Evolutionary conservation across 148 eudicot species (phyloP).

Genomic region (Spergularia marina): DNA sequence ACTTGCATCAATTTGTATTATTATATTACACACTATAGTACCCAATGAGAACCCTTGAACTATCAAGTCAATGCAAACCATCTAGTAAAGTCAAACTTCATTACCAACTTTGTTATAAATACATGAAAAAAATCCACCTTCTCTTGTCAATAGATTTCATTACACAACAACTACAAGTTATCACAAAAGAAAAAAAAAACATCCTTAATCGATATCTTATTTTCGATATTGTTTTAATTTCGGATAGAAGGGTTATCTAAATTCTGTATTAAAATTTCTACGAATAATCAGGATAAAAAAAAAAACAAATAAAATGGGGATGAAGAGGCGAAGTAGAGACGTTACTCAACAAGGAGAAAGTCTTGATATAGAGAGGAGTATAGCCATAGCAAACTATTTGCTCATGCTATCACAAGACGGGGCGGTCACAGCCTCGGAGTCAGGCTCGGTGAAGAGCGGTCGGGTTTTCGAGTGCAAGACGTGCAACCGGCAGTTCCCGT

Average conservation of each 20-base stretch:
- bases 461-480: conserved; percentile 48
- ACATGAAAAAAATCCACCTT: not conserved
- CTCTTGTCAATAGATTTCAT: not conserved
- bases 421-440: not conserved
- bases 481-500: conserved; percentile 39
- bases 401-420: conserved; percentile 6
- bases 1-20: not conserved
- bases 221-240: too few species aligned
- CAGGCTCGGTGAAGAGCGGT: not conserved
- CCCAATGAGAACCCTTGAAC: not conserved
- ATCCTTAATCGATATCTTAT: not conserved
- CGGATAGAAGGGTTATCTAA: too few species aligned
- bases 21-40: not conserved
- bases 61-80: conserved; percentile 5
- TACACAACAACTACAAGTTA: not conserved
- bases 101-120: not conserved
- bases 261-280: too few species aligned
- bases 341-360: not conserved
- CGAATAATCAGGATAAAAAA: not conserved
- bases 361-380: not conserved
- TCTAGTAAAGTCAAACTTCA: conserved; percentile 8
- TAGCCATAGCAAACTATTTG: conserved; percentile 14
- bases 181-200: not conserved
- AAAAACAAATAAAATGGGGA: not conserved
- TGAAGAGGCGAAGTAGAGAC: conserved; percentile 13